Evolutionary conservation across 768 basidiomycete genomes (phyloP).

Genomic region (Lactarius hatsudake): DNA sequence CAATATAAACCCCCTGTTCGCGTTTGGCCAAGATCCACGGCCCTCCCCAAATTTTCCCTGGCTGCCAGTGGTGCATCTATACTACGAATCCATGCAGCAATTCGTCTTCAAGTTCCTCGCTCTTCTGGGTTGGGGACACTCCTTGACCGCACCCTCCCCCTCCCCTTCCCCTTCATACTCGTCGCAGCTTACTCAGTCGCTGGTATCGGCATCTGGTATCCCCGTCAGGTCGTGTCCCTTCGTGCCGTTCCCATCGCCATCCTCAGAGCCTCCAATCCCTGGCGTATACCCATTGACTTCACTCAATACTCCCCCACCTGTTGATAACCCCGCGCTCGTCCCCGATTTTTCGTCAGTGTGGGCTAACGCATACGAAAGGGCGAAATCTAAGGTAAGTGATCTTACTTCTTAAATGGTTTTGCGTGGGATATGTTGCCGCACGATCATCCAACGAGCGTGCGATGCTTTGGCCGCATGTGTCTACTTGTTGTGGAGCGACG

Average conservation of each 20-base stretch:
- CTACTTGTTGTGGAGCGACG: not conserved
- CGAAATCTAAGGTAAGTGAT: constrained; percentile 37
- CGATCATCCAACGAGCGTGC: not conserved
- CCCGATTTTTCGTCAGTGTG: constrained; percentile 54
- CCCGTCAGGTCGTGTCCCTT: constrained; percentile 17
- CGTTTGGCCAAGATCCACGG: not conserved
- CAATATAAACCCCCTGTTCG: not conserved
- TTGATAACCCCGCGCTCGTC: constrained; percentile 41
- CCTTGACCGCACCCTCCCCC: not conserved
- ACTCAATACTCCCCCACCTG: constrained; percentile 56
- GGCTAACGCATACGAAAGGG: constrained; percentile 57
- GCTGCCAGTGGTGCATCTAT: not conserved
- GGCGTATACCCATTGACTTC: constrained; percentile 53
- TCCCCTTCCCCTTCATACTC: not conserved
- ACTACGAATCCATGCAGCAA: not conserved
- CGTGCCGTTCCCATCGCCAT: constrained; percentile 23
- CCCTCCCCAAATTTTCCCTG: not conserved
- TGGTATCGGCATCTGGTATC: constrained; percentile 1
- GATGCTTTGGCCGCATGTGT: not conserved
- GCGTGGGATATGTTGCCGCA: not conserved
- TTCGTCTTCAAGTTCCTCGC: not conserved
- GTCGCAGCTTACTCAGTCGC: not conserved
- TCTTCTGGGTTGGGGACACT: constrained; percentile 5
- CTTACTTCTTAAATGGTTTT: not conserved
- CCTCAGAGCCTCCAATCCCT: constrained; percentile 51